These are phyloP conservation scores for Diplodia scrobiculata DNA, from an alignment of 2,329 filamentous ascomycete species.

Conservation along the genomic window DNA sequence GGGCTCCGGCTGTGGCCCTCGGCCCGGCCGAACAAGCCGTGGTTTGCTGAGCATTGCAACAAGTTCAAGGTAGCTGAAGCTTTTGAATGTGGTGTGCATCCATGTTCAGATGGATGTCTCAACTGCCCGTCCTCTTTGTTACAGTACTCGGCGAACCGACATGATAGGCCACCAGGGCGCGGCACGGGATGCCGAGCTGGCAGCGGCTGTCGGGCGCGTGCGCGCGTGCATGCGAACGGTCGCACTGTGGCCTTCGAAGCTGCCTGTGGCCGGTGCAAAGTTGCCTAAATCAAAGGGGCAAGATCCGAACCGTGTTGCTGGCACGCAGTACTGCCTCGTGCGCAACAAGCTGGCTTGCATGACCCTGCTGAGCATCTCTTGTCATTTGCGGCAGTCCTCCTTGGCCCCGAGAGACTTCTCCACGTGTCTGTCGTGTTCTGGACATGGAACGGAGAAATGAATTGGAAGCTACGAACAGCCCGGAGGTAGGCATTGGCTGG, in stretches of 20 bases:
- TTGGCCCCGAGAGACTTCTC: background rate
- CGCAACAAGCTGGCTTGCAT: background rate
- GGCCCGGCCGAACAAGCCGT: background rate
- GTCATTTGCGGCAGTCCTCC: background rate
- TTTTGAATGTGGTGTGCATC: background rate
- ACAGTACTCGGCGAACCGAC: no score
- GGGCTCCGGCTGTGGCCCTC: background rate
- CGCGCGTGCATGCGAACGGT: background rate
- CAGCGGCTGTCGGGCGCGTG: background rate
- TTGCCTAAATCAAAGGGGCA: constrained; percentile 10
- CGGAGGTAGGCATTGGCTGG: background rate
- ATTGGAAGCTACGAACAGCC: background rate
- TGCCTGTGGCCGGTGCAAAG: background rate
- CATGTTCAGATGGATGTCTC: no score
- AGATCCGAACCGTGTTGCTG: background rate
- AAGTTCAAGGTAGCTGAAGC: background rate
- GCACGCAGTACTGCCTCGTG: background rate
- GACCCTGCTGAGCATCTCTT: background rate
- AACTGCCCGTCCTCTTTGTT: no score
- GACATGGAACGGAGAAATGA: background rate
- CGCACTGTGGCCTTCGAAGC: background rate
- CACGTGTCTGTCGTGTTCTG: background rate
- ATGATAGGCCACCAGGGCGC: background rate
- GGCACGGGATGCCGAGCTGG: background rate
- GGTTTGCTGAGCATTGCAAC: no score